Evolutionary conservation across 2,329 filamentous ascomycete species (phyloP).

Genomic region (Cladosporium sp.): DNA sequence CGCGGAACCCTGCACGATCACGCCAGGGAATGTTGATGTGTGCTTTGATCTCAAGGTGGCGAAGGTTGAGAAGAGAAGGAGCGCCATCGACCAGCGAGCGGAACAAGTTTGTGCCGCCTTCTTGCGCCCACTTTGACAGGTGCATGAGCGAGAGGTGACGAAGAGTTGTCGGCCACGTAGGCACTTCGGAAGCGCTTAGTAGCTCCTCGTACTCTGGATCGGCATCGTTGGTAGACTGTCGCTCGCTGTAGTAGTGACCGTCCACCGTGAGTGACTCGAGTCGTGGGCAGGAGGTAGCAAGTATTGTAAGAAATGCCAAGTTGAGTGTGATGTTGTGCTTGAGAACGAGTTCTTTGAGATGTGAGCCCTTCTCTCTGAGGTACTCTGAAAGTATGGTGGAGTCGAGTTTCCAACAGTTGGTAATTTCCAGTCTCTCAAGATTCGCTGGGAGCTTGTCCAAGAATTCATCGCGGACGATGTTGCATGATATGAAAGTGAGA

Average conservation of each 20-base stretch:
- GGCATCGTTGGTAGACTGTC: constrained; percentile 68
- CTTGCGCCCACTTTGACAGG: constrained; percentile 70
- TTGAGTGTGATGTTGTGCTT: constrained; percentile 79
- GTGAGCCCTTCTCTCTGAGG: constrained; percentile 65
- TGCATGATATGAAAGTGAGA: constrained; percentile 74
- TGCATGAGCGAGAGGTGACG: constrained; percentile 73
- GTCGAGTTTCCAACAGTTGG: constrained; percentile 76
- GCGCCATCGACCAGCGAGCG: constrained; percentile 75
- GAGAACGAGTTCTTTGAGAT: constrained; percentile 68
- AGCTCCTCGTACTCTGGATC: constrained; percentile 74
- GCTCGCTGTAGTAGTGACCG: constrained; percentile 73
- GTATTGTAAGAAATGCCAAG: constrained; percentile 69
- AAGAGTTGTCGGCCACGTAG: constrained; percentile 75
- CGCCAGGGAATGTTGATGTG: constrained; percentile 81
- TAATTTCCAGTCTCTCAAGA: constrained; percentile 69
- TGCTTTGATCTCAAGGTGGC: constrained; percentile 70
- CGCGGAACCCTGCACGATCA: constrained; percentile 75
- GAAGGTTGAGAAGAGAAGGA: constrained; percentile 64
- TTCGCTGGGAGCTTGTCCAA: constrained; percentile 68
- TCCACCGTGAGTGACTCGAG: constrained; percentile 75
- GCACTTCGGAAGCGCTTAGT: constrained; percentile 63
- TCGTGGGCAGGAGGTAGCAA: constrained; percentile 69
- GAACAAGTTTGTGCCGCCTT: constrained; percentile 75
- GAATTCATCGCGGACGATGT: constrained; percentile 67
- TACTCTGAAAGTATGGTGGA: constrained; percentile 67